Base-by-base conservation (phyloP, 1,284 basidiomycete genomes). In the Pseudozyma hubeiensis region DNA sequence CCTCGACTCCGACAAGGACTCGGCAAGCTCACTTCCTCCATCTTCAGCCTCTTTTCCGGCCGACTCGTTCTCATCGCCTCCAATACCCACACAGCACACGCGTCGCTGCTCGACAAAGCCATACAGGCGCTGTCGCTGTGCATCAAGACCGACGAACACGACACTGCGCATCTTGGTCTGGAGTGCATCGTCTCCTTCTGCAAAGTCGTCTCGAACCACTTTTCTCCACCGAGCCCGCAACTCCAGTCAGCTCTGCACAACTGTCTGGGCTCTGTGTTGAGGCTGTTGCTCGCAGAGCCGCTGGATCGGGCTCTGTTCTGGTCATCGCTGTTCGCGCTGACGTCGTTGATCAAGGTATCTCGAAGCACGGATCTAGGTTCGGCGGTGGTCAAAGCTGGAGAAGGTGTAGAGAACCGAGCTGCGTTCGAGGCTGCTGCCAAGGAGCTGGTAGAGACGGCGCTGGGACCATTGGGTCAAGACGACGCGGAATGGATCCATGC, bases 101-200 rank as follows among this genome's bases (percentile, higher is more conserved):
- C 44, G 7, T 30, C 34, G 24, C 14, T 67, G 24, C 59, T 76
- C 4, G 43, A 65, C 6, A 65, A 60, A 29, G 58, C 64, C 13
- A 55, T 76, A 1, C 47, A 65, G 44, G 64, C 68, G 1, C 53
- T 76, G 4, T 59, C 65, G 19, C 39, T 76, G 16, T 66, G 62
- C 55, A 64, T 76, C 49, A 57, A 62, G 46, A 62, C 64, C 56
- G 74, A 76, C 59, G 74, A 76, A 43, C 53, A 50, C 30, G 69
- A 72, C 35, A 61, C 57, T 5, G 65, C 62, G 8, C 69, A 64
- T 31, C 31, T 65, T 16, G 69, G 64, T 0, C 51, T 76, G 8
- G 74, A 76, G 29, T 56, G 64, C 16, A 65, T 76, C 10, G 48
- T 63, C 0, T 51, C 65, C 0, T 69, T 76, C 19, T 64, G 51